These are phyloP conservation scores for Fusarium veterinarium DNA, from an alignment of 2,329 filamentous ascomycete species.

Conservation along the genomic window DNA sequence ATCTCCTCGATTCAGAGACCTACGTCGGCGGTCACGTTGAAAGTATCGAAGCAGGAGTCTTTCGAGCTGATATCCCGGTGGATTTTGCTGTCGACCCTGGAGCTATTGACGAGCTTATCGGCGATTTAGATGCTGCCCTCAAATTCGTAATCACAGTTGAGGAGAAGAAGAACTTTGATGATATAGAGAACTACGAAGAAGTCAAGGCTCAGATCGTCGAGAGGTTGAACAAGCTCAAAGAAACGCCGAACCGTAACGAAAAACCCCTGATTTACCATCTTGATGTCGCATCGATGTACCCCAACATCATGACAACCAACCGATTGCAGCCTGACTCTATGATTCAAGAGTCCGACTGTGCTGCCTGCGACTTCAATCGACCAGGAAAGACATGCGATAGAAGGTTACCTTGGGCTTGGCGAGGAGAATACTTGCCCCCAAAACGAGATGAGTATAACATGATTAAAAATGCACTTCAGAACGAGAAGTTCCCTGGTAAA, in stretches of 20 bases:
- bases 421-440: conserved; percentile 95
- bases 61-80: conserved; percentile 93
- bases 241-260: conserved; percentile 86
- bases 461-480: conserved; percentile 91
- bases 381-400: conserved; percentile 97
- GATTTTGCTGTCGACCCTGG: conserved; percentile 91
- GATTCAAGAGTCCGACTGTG: conserved; percentile 95
- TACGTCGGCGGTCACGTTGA: conserved; percentile 99
- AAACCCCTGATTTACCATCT: conserved; percentile 95
- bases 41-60: conserved; percentile 98
- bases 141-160: conserved; percentile 88
- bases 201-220: conserved; percentile 85
- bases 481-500: conserved; percentile 90
- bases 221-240: conserved; percentile 77
- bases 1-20: conserved; percentile 94
- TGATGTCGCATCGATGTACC: conserved; percentile 99
- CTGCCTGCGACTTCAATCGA: conserved; percentile 97
- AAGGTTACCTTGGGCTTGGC: conserved; percentile 95
- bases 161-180: conserved; percentile 83
- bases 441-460: conserved; percentile 99
- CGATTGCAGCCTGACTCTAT: conserved; percentile 98
- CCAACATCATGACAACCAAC: conserved; percentile 99
- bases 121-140: conserved; percentile 87
- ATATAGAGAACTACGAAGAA: conserved; percentile 84
- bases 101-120: conserved; percentile 89